Evolutionary conservation across 1,284 basidiomycete species (phyloP).

Genomic region (Trichosporon ovoides): DNA sequence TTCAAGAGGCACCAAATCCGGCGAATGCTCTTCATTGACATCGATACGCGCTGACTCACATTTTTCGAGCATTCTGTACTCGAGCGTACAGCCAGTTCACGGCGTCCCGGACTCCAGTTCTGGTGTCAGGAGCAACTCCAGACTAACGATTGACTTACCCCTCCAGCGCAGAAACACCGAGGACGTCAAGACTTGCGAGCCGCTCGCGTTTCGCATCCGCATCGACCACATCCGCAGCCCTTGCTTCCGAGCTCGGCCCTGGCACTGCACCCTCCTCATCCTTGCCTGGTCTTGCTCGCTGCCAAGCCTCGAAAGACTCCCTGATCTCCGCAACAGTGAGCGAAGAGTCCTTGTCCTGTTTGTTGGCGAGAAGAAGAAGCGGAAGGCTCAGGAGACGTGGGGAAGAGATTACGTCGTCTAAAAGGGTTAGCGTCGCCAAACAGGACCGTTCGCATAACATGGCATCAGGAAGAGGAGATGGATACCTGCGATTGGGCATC

Average conservation of each 20-base stretch:
- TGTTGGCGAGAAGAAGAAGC: constrained; percentile 82
- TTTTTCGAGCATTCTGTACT: constrained; percentile 76
- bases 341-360: constrained; percentile 74
- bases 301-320: constrained; percentile 82
- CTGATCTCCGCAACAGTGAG: constrained; percentile 82
- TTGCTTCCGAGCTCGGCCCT: constrained; percentile 1
- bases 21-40: too few relatives aligned
- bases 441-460: neutral
- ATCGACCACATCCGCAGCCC: constrained; percentile 3
- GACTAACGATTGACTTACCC: constrained; percentile 58
- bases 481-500: too few relatives aligned
- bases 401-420: constrained; percentile 75
- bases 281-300: constrained; percentile 24
- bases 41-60: constrained; percentile 45
- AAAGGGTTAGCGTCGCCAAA: neutral
- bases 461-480: too few relatives aligned
- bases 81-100: constrained; percentile 90
- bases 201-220: constrained; percentile 49
- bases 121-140: constrained; percentile 38
- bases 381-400: constrained; percentile 83
- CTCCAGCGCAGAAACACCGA: constrained; percentile 81
- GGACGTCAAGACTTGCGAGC: constrained; percentile 78
- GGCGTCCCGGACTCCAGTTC: constrained; percentile 80
- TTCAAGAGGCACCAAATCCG: too few relatives aligned
- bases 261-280: neutral